Evolutionary conservation across 225 moss, liverwort and hornwort genomes (phyloP), one percentile per base, ranked within the genome.

Genomic region (Straminergon stramineum): DNA sequence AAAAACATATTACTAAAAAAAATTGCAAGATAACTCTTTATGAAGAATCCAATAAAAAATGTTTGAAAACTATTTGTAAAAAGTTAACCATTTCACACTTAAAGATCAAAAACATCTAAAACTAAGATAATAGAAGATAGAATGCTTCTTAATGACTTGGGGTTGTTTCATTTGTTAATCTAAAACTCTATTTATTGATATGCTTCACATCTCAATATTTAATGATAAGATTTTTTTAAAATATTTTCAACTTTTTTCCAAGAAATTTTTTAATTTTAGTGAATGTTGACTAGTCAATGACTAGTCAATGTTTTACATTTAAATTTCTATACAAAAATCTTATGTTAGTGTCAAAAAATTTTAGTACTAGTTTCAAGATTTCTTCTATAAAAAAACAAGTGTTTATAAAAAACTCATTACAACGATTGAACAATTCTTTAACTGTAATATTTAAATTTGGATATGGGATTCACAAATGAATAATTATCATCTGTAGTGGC

Each of bases 381-480:
- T 6, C 18, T 48, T 19, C 30, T 19, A 31, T 7, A 31, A 48
- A 31, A 11, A 17, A 30, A 51, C 2, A 75, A 51, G 5, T 6
- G 0, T 17, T 31, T 48, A 12, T 28, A 1, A 6, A 4, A 31
- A 31, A 7, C n/a, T 48, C 2, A 11, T 15, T 18, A 17, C 4
- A 48, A 75, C 30, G 3, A 0, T 30, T 48, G 30, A 75, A 28
- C 17, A 2, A 75, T 19, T 75, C 0, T 48, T 48, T 75, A 48
- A 30, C 30, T 2, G 17, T 30, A 4, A 48, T 0, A 31, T 9
- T 48, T 0, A 43, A 0, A 0, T 48, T 43, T 75, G 4, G 30
- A 0, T 48, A 11, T 18, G 3, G 11, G 1, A 48, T 48, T 75
- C 7, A 51, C 31, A 31, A 27, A 28, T 8, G 28, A 28, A 31